Evolutionary conservation across 2,329 filamentous ascomycete species (phyloP).

Genomic region (Neopestalotiopsis sp.): DNA sequence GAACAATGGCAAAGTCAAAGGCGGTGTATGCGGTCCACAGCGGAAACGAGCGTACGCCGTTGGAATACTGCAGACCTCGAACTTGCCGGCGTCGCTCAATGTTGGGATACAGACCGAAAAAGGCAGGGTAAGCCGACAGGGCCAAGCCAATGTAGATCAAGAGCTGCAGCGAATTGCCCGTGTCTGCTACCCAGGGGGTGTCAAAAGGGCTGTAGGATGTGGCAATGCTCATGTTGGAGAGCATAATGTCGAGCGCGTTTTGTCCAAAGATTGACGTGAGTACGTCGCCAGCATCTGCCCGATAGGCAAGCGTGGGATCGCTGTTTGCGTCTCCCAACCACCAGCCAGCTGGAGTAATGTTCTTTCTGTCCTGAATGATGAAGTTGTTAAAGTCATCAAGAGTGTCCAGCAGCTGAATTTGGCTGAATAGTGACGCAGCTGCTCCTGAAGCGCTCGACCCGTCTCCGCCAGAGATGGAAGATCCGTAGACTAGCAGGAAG

Average conservation of each 20-base stretch:
- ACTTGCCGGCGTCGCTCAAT: conserved; percentile 80
- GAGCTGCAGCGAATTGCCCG: conserved; percentile 78
- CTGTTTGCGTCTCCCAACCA: conserved; percentile 71
- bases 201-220: conserved; percentile 80
- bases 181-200: conserved; percentile 70
- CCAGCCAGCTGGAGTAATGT: conserved; percentile 79
- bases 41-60: conserved; percentile 81
- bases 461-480: conserved; percentile 25
- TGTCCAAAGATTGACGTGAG: conserved; percentile 66
- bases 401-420: conserved; percentile 63
- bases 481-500: conserved; percentile 47
- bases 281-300: conserved; percentile 64
- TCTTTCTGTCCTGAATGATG: conserved; percentile 66
- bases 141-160: conserved; percentile 83
- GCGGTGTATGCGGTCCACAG: conserved; percentile 83
- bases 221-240: conserved; percentile 72
- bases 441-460: conserved; percentile 5
- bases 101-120: conserved; percentile 91
- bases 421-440: conserved; percentile 34
- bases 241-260: conserved; percentile 69
- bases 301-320: conserved; percentile 73
- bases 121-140: conserved; percentile 79
- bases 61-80: conserved; percentile 86
- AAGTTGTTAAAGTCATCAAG: conserved; percentile 72
- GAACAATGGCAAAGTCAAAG: conserved; percentile 80